Base-by-base conservation (phyloP, 2,329 filamentous ascomycete species). In the Talaromyces sp. region DNA sequence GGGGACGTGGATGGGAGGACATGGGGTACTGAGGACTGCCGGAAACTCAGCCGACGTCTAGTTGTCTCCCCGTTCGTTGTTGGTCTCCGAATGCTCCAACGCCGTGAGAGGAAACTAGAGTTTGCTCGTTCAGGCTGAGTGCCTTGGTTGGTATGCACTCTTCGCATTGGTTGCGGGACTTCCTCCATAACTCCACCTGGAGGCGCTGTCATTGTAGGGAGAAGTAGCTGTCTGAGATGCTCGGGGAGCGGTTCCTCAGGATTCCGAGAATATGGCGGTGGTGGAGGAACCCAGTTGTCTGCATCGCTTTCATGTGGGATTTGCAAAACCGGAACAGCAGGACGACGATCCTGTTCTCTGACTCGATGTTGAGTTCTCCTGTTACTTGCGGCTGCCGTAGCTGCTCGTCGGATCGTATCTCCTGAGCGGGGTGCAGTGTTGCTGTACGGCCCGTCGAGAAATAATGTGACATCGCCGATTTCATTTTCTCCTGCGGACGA, bases 211-310 rank as follows among this genome's bases (percentile, higher is more conserved):
- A 56, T 53, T 8, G 63, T 65, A 27, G 72, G 72, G 58, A 76
- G 67, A 56, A 77, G 68, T 3, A 69, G 68, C 58, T 69, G 66
- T 64, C 66, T 68, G 11, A 77, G 63, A 60, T 73, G 67, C 13
- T 75, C 73, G n/a, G 75, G 75, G 8, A 77, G 67, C n/a, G 73
- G 72, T 35, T 55, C 66, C 27, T 72, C 71, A 14, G 74, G 64
- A 21, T 77, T 70, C 9, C 67, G 72, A 24, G 69, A 71, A 62
- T 96, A 96, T 0, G 90, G 90, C 3, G 91, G 91, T 9, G 91
- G 91, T 5, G 91, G 91, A 5, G 90, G 89, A 4, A 92, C 89
- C 91, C 91, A 96, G 67, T 93, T 91, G 68, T 95, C 91, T 4
- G 90, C 90, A 71, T 95, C 90, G 64, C 90, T 93, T 73, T 95